Base-by-base conservation (phyloP, 257 asterid genomes). In the Ballota nigra region DNA sequence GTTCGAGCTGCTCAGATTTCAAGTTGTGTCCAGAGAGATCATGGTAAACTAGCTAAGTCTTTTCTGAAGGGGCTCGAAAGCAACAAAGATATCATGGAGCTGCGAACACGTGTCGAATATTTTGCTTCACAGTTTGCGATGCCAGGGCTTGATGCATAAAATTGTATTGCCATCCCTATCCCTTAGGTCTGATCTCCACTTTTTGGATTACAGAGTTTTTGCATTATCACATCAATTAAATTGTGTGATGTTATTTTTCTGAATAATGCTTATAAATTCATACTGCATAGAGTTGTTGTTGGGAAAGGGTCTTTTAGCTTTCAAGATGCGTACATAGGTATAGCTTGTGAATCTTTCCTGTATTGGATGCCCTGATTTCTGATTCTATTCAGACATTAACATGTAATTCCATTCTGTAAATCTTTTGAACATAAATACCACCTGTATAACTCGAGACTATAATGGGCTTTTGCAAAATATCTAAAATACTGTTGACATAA, bases 101-200 rank as follows among this genome's bases (percentile, higher is more conserved):
- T 91, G 41, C 76, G 79, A 57, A 41, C 58, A 8, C 83, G 85
- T 23, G 95, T 86, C 31, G 92, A 91, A 72, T 75, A 75, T 75
- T 91, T 89, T 63, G 91, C 91, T 18, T 73, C 95, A 6, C 89
- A 86, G 73, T 91, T 87, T 79, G 97, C 87, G 3, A 77, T 91
- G 91, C 96, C 97, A 12, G 97, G 95, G 15, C 86, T 83, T 68
- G 96, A 89, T 59, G 75, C 66, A 45, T 90, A 64, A 80, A 59
- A 29, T 65, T 57, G 55, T 34, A 1, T 36, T 1, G 36, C 56
- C 15, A 56, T 8, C 45, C n/a, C 33, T 49, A 56, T 43, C 52
- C 6, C 57, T 18, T n/a, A 53, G 15, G 23, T 16, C 20, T 57
- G 40, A 53, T 9, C 10, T 78, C 59, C 60, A 53, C 19, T 9